A percentile compares a stretch with the other conserved stretches of the same genome.
These are phyloP conservation scores for Xylariales sp. DNA, from an alignment of 2,329 filamentous ascomycete genomes.

Conservation along the genomic window DNA sequence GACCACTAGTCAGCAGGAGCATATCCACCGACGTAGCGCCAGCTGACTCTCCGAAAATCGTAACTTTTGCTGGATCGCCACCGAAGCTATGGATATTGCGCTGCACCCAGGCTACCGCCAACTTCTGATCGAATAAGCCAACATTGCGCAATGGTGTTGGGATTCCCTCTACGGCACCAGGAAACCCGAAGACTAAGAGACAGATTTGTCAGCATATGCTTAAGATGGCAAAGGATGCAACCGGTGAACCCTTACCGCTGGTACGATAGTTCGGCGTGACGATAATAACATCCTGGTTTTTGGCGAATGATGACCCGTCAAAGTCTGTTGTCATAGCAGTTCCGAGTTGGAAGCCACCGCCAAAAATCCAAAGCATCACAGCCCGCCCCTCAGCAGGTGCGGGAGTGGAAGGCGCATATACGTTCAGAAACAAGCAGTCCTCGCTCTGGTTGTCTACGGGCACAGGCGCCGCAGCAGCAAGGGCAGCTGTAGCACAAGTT, in stretches of 20 bases:
- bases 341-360: constrained; percentile 23
- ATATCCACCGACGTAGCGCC: constrained; percentile 46
- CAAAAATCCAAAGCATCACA: constrained; percentile 28
- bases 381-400: constrained; percentile 17
- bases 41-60: constrained; percentile 50
- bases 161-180: too few relatives aligned
- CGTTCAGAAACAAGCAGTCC: constrained; percentile 27
- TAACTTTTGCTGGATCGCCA: constrained; percentile 41
- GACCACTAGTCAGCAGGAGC: constrained; percentile 45
- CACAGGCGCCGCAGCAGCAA: too few relatives aligned
- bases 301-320: constrained; percentile 23
- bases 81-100: constrained; percentile 46
- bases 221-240: too few relatives aligned
- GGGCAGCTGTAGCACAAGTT: too few relatives aligned
- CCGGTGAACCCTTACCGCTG: too few relatives aligned
- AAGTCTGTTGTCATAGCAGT: constrained; percentile 16
- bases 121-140: background rate
- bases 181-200: too few relatives aligned
- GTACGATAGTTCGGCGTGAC: constrained; percentile 30
- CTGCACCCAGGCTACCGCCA: constrained; percentile 25
- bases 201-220: too few relatives aligned
- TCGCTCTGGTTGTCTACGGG: too few relatives aligned
- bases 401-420: constrained; percentile 16
- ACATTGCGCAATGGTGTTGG: constrained; percentile 7
- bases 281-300: constrained; percentile 26